Conservation (phyloP, 208 protist genomes). For the Trichomonas gallinae region DNA sequence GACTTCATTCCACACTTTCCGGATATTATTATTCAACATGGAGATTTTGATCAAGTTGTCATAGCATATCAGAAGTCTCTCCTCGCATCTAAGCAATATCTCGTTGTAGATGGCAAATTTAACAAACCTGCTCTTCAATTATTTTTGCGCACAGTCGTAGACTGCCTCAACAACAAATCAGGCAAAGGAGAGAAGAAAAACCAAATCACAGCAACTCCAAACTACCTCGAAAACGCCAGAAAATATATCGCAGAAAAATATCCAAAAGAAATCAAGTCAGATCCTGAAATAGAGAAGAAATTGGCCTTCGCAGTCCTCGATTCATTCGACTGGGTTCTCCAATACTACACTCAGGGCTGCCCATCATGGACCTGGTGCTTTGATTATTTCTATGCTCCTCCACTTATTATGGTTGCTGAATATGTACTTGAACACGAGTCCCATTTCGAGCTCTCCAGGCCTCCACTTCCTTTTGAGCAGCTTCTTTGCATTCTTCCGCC, state of each 20-base stretch:
- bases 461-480: neutral
- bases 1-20: constrained; percentile 22
- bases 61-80: neutral
- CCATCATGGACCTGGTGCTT: neutral
- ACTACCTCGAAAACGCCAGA: neutral
- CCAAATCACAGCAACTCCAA: neutral
- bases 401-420: neutral
- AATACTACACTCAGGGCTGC: neutral
- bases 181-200: too few species aligned
- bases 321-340: neutral
- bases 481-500: neutral
- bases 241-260: neutral
- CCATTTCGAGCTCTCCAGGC: neutral
- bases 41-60: neutral
- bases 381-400: neutral
- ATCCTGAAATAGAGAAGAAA: neutral
- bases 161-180: neutral
- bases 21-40: neutral
- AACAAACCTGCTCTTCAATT: neutral
- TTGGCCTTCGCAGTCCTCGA: neutral
- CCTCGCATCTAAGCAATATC: neutral
- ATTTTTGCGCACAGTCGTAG: neutral
- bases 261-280: neutral
- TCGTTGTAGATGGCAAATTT: neutral
- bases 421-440: neutral